Evolutionary conservation across 1,284 basidiomycete genomes (phyloP).

Genomic region (Ustilago hordei): DNA sequence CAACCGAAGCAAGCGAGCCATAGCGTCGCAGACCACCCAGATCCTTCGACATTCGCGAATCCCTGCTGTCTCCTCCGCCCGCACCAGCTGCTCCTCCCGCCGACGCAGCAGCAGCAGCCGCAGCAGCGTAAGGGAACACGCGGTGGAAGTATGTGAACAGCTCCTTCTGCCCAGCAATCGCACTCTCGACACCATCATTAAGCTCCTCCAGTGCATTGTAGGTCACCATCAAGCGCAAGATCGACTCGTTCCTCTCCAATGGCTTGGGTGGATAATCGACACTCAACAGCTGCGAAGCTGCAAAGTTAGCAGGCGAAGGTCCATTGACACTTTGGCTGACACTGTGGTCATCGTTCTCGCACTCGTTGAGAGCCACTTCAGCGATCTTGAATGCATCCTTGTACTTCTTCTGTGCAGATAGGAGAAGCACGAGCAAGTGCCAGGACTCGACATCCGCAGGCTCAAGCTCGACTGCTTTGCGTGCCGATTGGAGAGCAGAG

Average conservation of each 20-base stretch:
- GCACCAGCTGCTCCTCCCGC: conserved; percentile 16
- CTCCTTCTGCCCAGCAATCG: conserved; percentile 84
- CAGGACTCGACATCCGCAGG: conserved; percentile 82
- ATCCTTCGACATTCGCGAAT: conserved; percentile 25
- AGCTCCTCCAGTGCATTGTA: conserved; percentile 85
- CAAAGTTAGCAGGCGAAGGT: conserved; percentile 54
- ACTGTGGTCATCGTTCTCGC: conserved; percentile 64
- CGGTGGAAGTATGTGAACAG: conserved; percentile 81
- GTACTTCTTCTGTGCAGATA: conserved; percentile 86
- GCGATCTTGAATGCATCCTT: conserved; percentile 80
- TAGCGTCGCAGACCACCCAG: conserved; percentile 31
- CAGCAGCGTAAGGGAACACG: conserved; percentile 52
- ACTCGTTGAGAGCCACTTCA: conserved; percentile 74
- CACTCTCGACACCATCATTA: conserved; percentile 85
- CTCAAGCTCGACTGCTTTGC: conserved; percentile 80
- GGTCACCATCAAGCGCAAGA: conserved; percentile 87
- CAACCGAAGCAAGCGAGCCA: conserved; percentile 36
- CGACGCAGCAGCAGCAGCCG: conserved; percentile 37
- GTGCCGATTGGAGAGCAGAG: conserved; percentile 78
- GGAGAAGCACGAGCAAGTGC: conserved; percentile 88
- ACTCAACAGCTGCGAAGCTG: conserved; percentile 72
- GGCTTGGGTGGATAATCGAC: conserved; percentile 73
- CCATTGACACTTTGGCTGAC: conserved; percentile 70
- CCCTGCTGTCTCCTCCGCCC: conserved; percentile 1
- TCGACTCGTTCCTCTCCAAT: conserved; percentile 80